These are phyloP conservation scores for Apiotrichum sp. DNA, from an alignment of 1,284 basidiomycete genomes.

Conservation along the genomic window DNA sequence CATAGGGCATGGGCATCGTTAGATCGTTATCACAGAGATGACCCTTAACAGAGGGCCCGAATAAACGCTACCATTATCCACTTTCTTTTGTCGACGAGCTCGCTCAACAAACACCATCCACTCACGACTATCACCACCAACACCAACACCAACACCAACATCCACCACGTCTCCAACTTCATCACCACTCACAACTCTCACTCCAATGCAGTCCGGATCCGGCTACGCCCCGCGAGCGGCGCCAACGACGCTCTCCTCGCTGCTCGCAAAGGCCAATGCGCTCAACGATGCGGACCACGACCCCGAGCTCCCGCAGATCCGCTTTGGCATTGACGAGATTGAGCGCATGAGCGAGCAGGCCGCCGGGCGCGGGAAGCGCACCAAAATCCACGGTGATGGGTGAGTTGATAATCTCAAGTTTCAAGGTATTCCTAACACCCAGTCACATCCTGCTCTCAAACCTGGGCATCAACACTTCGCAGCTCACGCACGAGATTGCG, in stretches of 20 bases:
- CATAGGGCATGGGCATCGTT: too few relatives aligned
- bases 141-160: not conserved
- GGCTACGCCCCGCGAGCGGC: slow-evolving; percentile 6
- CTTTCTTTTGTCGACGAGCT: not conserved
- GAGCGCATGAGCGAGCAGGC: slow-evolving; percentile 40
- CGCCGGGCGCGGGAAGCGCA: slow-evolving; percentile 31
- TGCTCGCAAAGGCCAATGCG: slow-evolving; percentile 39
- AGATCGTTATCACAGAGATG: too few relatives aligned
- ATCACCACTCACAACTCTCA: not conserved
- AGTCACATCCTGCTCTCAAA: slow-evolving; percentile 39
- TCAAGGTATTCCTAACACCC: not conserved
- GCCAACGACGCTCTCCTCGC: slow-evolving; percentile 27
- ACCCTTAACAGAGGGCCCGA: not conserved
- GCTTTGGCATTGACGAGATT: slow-evolving; percentile 43
- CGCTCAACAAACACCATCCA: not conserved
- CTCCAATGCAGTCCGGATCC: slow-evolving; percentile 14
- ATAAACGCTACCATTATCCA: not conserved
- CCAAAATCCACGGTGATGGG: slow-evolving; percentile 34
- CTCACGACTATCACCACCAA: not conserved
- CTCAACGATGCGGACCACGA: slow-evolving; percentile 32
- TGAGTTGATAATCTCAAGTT: slow-evolving; percentile 15
- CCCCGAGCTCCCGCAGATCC: slow-evolving; percentile 41
- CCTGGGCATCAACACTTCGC: slow-evolving; percentile 42
- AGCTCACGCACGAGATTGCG: slow-evolving; percentile 37
- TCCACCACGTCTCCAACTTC: not conserved